Percentiles rank a stretch among this genome's conserved stretches.
These are phyloP conservation scores for Penicillium mononematosum DNA, from an alignment of 495 filamentous ascomycete species.

Conservation along the genomic window DNA sequence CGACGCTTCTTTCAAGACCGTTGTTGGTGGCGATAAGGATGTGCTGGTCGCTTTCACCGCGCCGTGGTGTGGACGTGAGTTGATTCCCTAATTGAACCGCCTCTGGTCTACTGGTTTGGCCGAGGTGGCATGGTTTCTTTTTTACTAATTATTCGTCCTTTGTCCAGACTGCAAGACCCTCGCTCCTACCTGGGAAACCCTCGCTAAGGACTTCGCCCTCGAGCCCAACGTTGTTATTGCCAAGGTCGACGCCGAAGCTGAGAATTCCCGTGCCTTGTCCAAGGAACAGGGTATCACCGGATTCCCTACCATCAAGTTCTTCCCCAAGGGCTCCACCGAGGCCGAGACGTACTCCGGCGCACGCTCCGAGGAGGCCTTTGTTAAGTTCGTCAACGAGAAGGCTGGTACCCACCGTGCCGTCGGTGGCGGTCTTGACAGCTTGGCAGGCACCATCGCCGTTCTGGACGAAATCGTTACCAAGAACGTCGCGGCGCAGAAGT, in stretches of 20 bases:
- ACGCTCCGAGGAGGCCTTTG: conserved; percentile 72
- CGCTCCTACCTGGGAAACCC: conserved; percentile 84
- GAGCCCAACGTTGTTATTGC: conserved; percentile 80
- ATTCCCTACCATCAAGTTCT: conserved; percentile 98
- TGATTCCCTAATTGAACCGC: conserved; percentile 8
- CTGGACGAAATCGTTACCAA: conserved; percentile 73
- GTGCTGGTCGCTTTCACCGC: conserved; percentile 95
- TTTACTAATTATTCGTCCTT: conserved; percentile 25
- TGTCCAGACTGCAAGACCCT: conserved; percentile 89
- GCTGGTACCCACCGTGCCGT: conserved; percentile 80
- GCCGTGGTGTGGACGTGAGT: conserved; percentile 96
- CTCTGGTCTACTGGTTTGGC: conserved; percentile 4
- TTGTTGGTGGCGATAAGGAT: conserved; percentile 81
- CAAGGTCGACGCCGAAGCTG: conserved; percentile 91
- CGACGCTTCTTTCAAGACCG: conserved; percentile 72
- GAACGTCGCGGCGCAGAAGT: conserved; percentile 52
- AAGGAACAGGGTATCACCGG: conserved; percentile 73
- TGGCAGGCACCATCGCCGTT: conserved; percentile 75
- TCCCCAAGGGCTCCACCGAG: conserved; percentile 81
- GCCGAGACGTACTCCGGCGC: conserved; percentile 71
- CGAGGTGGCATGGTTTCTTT: neutral
- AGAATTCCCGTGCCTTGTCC: conserved; percentile 75
- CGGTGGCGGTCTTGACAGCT: conserved; percentile 76
- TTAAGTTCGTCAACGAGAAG: conserved; percentile 84
- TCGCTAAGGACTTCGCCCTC: conserved; percentile 77